Evolutionary conservation across 495 filamentous ascomycete genomes (phyloP).

Genomic region (Talaromyces liani): DNA sequence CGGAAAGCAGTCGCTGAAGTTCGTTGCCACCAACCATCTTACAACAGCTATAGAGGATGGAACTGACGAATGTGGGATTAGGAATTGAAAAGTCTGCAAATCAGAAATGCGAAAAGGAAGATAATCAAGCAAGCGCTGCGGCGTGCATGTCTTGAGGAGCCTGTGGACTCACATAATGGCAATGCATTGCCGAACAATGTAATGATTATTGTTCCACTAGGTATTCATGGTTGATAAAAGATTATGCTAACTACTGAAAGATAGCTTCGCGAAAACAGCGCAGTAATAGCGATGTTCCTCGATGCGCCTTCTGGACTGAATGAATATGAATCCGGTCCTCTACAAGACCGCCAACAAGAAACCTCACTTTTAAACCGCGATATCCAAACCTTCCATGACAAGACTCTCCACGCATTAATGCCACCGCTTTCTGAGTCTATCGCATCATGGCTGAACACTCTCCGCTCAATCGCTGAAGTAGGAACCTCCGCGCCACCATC

Average conservation of each 20-base stretch:
- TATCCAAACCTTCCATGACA: conserved; percentile 29
- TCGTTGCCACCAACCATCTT: conserved; percentile 10
- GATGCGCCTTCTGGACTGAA: conserved; percentile 22
- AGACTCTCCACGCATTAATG: conserved; percentile 20
- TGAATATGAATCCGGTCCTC: conserved; percentile 15
- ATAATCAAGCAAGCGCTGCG: conserved; percentile 27
- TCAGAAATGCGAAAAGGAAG: conserved; percentile 26
- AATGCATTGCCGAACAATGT: conserved; percentile 29
- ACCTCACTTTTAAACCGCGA: conserved; percentile 29
- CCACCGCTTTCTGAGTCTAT: conserved; percentile 21
- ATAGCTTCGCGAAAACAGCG: conserved; percentile 29
- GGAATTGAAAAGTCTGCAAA: conserved; percentile 33
- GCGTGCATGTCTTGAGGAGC: conserved; percentile 16
- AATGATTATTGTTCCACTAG: conserved; percentile 16
- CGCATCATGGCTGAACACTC: conserved; percentile 18
- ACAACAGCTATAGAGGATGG: neutral
- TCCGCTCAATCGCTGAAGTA: conserved; percentile 23
- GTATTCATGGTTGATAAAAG: neutral
- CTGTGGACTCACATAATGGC: conserved; percentile 24
- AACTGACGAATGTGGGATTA: neutral
- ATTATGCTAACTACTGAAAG: neutral
- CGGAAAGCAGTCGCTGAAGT: conserved; percentile 48
- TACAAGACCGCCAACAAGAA: conserved; percentile 10
- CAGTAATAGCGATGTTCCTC: conserved; percentile 32
- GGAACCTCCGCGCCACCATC: conserved; percentile 4